Evolutionary conservation across 2,329 filamentous ascomycete genomes (phyloP), one percentile per base, ranked within the genome.

Genomic region (Xylaria sp.): DNA sequence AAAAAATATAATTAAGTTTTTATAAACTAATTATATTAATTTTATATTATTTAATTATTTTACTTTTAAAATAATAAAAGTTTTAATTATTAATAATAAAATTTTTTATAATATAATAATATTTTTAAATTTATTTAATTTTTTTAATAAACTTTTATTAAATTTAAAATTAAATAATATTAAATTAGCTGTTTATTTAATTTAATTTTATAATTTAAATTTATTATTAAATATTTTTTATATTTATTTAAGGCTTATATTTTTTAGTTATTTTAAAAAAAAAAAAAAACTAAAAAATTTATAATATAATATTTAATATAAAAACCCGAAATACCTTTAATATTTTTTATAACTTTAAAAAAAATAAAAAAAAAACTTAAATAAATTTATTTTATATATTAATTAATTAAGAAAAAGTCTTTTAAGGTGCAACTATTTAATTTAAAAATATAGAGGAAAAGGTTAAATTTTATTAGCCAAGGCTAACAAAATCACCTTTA

Each of bases 301-400:
- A 25, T 25, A 25, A 25, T 25, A 25, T 25, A 25, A 25, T 25
- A 25, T 25, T 25, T 25, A 25, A 25, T 25, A 25, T 25, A 25
- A 25, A 25, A 25, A 25, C 23, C 23, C 23, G 23, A 25, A 25
- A 25, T 25, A 25, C 3, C 3, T 25, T 25, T 25, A 25, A 57
- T 57, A 23, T 41, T 41, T 41, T 57, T 41, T 57, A 52, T 31
- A 31, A 52, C 13, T n/a, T 18, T 8, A 31, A 52, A 52, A 52
- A 52, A 31, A 18, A 31, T 8, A 52, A 8, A 4, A 52, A 52
- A n/a, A 31, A 52, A 31, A 52, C 15, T 18, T 52, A 52, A 31
- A 31, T 52, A 31, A 52, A 2, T 9, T 52, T 52, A 31, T 52
- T 52, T 52, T 31, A 8, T 8, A 18, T 52, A 52, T 31, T 52